Evolutionary conservation across 176 grass and related monocot species (phyloP).

Genomic region (Thinopyrum elongatum): DNA sequence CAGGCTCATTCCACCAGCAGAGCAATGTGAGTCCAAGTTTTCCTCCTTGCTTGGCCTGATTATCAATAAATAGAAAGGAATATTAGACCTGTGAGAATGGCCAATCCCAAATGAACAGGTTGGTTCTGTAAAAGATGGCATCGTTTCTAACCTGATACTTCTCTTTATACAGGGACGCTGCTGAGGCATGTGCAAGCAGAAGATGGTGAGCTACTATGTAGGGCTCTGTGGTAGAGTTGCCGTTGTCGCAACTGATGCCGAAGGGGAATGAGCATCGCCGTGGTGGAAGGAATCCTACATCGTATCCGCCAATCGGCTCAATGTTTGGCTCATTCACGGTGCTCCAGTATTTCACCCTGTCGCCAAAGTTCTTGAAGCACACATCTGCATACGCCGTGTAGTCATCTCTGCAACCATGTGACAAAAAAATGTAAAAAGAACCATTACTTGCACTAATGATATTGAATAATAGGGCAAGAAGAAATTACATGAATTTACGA

Average conservation of each 20-base stretch:
- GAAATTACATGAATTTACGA: slow-evolving; percentile 70
- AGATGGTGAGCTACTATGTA: slow-evolving; percentile 76
- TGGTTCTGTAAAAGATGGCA: not conserved
- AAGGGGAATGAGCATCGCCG: slow-evolving; percentile 72
- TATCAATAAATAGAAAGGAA: slow-evolving; percentile 10
- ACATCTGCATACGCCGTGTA: slow-evolving; percentile 78
- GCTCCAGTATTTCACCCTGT: slow-evolving; percentile 85
- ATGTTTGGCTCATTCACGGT: slow-evolving; percentile 85
- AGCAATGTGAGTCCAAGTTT: slow-evolving; percentile 72
- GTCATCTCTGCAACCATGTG: slow-evolving; percentile 63
- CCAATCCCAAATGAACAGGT: not conserved
- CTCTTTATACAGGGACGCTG: slow-evolving; percentile 54
- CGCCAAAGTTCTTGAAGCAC: slow-evolving; percentile 86
- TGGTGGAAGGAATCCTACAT: slow-evolving; percentile 56
- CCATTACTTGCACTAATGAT: not conserved
- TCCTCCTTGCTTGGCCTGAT: slow-evolving; percentile 73
- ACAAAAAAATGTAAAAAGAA: not conserved
- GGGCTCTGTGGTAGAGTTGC: slow-evolving; percentile 87
- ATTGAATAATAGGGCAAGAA: not conserved
- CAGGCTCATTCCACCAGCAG: slow-evolving; percentile 68
- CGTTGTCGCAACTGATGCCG: slow-evolving; percentile 45
- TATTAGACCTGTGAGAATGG: not conserved
- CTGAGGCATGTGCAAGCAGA: slow-evolving; percentile 70
- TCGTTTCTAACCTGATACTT: slow-evolving; percentile 62
- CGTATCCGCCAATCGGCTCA: slow-evolving; percentile 63